These are phyloP conservation scores for Calycina marina DNA, from an alignment of 2,329 filamentous ascomycete species.

Conservation along the genomic window DNA sequence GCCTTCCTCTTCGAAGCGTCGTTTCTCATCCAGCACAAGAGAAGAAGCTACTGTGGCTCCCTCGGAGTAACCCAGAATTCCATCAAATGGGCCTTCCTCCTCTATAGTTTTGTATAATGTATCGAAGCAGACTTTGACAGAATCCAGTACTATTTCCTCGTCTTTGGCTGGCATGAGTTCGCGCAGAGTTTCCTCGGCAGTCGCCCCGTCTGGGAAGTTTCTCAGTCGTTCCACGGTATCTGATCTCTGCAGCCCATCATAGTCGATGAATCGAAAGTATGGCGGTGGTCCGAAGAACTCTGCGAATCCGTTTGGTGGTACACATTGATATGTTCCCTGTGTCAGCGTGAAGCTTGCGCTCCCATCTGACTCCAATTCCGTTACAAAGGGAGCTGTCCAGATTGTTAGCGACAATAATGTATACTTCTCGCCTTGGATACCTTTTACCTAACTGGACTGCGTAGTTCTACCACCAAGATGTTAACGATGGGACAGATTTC, in stretches of 20 bases:
- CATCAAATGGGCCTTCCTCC: slow-evolving; percentile 32
- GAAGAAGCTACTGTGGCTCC: slow-evolving; percentile 42
- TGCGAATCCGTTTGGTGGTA: slow-evolving; percentile 35
- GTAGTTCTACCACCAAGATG: too few species aligned
- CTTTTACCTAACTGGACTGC: too few species aligned
- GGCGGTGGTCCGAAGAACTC: slow-evolving; percentile 28
- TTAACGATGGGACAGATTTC: too few species aligned
- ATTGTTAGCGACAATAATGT: background rate
- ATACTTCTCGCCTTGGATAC: too few species aligned
- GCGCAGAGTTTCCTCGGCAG: slow-evolving; percentile 13
- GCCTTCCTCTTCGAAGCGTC: slow-evolving; percentile 23
- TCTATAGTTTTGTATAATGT: slow-evolving; percentile 30
- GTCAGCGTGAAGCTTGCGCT: slow-evolving; percentile 35
- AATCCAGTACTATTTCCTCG: slow-evolving; percentile 7
- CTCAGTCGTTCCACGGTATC: slow-evolving; percentile 14
- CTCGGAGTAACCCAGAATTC: slow-evolving; percentile 46
- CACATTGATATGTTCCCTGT: slow-evolving; percentile 31
- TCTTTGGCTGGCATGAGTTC: slow-evolving; percentile 12
- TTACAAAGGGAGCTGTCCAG: slow-evolving; percentile 30
- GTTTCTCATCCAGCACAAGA: slow-evolving; percentile 35
- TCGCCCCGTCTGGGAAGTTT: slow-evolving; percentile 14
- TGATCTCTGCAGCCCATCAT: slow-evolving; percentile 23
- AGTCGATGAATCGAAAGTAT: slow-evolving; percentile 35
- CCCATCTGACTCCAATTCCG: slow-evolving; percentile 30
- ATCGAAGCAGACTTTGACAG: slow-evolving; percentile 19